Conservation (phyloP, 2,329 filamentous ascomycete species). For the Myotisia sp. region DNA sequence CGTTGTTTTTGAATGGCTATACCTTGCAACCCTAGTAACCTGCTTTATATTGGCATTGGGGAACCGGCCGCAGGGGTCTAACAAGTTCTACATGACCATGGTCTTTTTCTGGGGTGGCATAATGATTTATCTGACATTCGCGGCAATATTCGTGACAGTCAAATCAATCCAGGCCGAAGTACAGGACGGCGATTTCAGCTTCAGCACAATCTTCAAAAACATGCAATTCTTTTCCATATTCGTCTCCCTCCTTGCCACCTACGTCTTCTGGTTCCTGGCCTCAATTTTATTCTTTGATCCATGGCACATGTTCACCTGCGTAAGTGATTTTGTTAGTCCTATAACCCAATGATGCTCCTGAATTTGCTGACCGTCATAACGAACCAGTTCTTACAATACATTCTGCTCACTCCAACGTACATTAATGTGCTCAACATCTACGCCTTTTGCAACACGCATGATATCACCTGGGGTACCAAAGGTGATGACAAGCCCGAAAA, state of each 20-base stretch:
- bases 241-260: conserved; percentile 81
- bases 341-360: neutral
- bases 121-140: conserved; percentile 91
- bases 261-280: conserved; percentile 79
- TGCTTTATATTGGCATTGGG: conserved; percentile 92
- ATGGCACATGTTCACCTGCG: conserved; percentile 94
- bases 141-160: conserved; percentile 86
- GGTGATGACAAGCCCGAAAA: conserved; percentile 93
- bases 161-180: conserved; percentile 65
- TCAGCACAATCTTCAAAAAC: conserved; percentile 67
- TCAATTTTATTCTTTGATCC: conserved; percentile 93
- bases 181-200: conserved; percentile 46
- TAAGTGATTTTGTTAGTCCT: conserved; percentile 19
- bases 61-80: conserved; percentile 87
- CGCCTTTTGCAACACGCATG: conserved; percentile 95
- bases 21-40: conserved; percentile 77
- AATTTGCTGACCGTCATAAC: conserved; percentile 9
- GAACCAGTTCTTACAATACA: conserved; percentile 81
- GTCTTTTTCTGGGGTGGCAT: conserved; percentile 96
- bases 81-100: conserved; percentile 89
- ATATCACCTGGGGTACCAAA: conserved; percentile 96
- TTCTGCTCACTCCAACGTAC: conserved; percentile 87
- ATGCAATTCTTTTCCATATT: conserved; percentile 85
- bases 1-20: conserved; percentile 90
- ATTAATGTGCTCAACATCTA: conserved; percentile 99